Conservation (phyloP, 164 flowering plant genomes). For the Magnolia sinica region DNA sequence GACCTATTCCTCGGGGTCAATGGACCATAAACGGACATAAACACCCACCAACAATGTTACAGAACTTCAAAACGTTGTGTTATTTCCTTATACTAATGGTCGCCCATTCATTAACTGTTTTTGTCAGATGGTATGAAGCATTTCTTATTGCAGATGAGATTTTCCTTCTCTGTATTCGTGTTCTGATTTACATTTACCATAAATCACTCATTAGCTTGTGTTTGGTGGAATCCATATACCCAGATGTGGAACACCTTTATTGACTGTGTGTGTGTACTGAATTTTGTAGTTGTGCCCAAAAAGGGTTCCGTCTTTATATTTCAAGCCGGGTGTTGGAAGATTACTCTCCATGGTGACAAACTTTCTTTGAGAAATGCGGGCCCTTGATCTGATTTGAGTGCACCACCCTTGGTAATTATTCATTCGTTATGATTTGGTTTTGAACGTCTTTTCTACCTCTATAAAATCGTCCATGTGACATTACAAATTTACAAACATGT, state of each 20-base stretch:
- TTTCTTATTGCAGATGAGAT: neutral
- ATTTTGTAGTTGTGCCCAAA: constrained; percentile 72
- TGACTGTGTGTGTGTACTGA: neutral
- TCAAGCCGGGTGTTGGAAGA: constrained; percentile 70
- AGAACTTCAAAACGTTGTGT: too few relatives aligned
- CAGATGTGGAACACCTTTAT: neutral
- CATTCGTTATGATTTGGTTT: constrained; percentile 13
- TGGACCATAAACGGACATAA: too few relatives aligned
- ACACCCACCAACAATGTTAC: too few relatives aligned
- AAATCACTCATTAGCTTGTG: neutral
- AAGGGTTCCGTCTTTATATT: constrained; percentile 61
- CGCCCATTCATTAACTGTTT: neutral
- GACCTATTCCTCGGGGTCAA: too few relatives aligned
- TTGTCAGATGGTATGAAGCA: neutral
- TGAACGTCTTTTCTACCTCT: neutral
- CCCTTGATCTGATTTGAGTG: neutral
- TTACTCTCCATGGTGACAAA: constrained; percentile 74
- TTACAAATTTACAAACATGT: neutral
- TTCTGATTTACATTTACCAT: neutral
- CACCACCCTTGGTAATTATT: neutral
- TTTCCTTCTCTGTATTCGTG: neutral
- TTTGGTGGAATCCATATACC: neutral
- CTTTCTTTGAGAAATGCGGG: constrained; percentile 44
- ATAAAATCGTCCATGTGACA: neutral
- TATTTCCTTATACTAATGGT: too few relatives aligned